Percentiles rank a stretch among this genome's conserved stretches.
phyloP scores from a whole-genome alignment of 2,329 filamentous ascomycete species.

The Aspergillus uvarum region DNA sequence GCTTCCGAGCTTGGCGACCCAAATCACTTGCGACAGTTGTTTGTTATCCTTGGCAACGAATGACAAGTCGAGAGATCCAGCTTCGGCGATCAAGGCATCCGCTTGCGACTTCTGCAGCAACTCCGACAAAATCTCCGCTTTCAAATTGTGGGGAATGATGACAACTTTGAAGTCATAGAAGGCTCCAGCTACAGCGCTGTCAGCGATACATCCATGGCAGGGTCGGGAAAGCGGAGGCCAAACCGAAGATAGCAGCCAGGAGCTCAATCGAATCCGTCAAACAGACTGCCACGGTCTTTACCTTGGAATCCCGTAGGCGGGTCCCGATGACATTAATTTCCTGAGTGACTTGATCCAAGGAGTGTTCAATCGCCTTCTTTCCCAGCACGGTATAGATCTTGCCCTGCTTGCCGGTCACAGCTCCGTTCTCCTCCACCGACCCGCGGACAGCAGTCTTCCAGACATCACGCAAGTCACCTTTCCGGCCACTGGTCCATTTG shows the following conservation, averaged over 20 bases:
- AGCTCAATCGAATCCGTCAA: conserved; percentile 92
- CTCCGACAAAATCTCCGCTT: conserved; percentile 65
- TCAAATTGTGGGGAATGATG: conserved; percentile 77
- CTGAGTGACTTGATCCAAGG: conserved; percentile 69
- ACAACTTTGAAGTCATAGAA: conserved; percentile 88
- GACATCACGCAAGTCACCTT: conserved; percentile 87
- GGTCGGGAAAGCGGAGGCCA: conserved; percentile 15
- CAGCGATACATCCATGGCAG: conserved; percentile 6
- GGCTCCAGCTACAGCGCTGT: conserved; percentile 62
- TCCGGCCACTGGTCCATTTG: conserved; percentile 78
- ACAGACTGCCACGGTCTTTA: conserved; percentile 79
- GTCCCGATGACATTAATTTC: conserved; percentile 88
- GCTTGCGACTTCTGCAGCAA: conserved; percentile 72
- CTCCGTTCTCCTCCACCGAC: conserved; percentile 62
- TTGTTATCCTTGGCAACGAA: conserved; percentile 67
- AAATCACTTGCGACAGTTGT: conserved; percentile 74
- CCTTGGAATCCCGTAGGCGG: conserved; percentile 66
- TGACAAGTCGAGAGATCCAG: conserved; percentile 82
- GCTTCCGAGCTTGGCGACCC: conserved; percentile 89
- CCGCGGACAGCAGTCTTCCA: conserved; percentile 75
- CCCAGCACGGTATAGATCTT: conserved; percentile 78
- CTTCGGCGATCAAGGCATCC: conserved; percentile 79
- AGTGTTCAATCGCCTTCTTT: conserved; percentile 70
- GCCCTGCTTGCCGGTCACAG: conserved; percentile 60
- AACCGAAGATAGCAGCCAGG: conserved; percentile 73